Conservation (phyloP, 805 yeast genomes). For the Teunomyces lycoperdinae region DNA sequence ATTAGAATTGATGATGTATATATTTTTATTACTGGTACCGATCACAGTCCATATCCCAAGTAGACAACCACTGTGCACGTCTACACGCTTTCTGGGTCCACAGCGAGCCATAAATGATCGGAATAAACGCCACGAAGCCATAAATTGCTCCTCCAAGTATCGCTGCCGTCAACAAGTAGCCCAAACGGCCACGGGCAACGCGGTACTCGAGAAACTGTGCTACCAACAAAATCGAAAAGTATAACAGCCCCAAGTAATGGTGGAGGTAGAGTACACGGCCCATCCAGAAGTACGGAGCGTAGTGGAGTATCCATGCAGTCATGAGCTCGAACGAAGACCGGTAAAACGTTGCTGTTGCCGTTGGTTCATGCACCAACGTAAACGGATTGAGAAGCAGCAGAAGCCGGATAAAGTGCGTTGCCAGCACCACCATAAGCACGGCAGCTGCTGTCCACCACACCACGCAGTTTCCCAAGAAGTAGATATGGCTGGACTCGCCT, state of each 20-base stretch:
- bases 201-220: conserved; percentile 46
- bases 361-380: conserved; percentile 12
- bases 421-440: conserved; percentile 25
- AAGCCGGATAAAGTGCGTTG: conserved; percentile 17
- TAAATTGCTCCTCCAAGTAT: conserved; percentile 16
- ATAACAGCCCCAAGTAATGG: conserved; percentile 50
- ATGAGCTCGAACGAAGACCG: conserved; percentile 33
- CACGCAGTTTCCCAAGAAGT: conserved; percentile 62
- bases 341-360: conserved; percentile 14
- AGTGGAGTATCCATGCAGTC: conserved; percentile 59
- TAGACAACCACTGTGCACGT: conserved; percentile 28
- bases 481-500: conserved; percentile 39
- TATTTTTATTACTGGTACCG: conserved; percentile 10
- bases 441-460: conserved; percentile 14
- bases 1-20: too few species aligned
- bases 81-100: conserved; percentile 47
- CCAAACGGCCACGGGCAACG: conserved; percentile 23
- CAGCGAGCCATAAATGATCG: conserved; percentile 44
- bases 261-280: conserved; percentile 40
- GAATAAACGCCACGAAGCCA: conserved; percentile 30
- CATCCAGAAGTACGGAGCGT: conserved; percentile 51
- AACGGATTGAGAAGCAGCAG: conserved; percentile 33
- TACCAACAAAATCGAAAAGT: conserved; percentile 44
- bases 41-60: conserved; percentile 47
- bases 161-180: conserved; percentile 19